Evolutionary conservation across 2,329 filamentous ascomycete species (phyloP).

Genomic region (Colletotrichum sp.): DNA sequence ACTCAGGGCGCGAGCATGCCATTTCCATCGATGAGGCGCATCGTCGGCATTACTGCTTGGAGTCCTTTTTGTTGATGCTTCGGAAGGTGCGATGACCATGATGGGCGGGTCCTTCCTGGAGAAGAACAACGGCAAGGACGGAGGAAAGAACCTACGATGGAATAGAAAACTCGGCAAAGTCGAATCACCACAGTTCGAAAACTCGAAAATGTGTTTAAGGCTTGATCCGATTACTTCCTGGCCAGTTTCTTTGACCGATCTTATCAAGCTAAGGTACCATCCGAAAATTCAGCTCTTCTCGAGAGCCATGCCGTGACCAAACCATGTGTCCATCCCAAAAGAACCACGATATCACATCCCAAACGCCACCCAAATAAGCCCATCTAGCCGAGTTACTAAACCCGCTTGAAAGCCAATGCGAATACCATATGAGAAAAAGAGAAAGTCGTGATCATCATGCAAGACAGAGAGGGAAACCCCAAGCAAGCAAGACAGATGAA

Average conservation of each 20-base stretch:
- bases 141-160: not conserved
- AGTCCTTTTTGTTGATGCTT: fast-evolving
- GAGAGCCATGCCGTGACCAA: not conserved
- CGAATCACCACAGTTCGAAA: not conserved
- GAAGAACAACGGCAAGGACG: not conserved
- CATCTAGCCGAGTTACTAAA: not conserved
- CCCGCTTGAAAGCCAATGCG: not conserved
- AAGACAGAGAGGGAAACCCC: not conserved
- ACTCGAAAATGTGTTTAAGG: not conserved
- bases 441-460: not conserved
- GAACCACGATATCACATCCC: not conserved
- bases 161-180: not conserved
- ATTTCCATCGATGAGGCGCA: no score
- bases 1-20: not conserved
- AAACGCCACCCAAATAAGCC: not conserved
- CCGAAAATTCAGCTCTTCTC: not conserved
- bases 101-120: not conserved
- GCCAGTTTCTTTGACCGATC: not conserved
- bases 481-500: not conserved
- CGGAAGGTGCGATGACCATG: not conserved
- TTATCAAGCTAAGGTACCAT: not conserved
- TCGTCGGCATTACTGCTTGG: not conserved
- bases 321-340: not conserved
- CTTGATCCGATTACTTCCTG: not conserved
- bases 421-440: not conserved